Evolutionary conservation across 2,329 filamentous ascomycete genomes (phyloP), one percentile per base, ranked within the genome.

Genomic region (Hymenoscyphus linearis): DNA sequence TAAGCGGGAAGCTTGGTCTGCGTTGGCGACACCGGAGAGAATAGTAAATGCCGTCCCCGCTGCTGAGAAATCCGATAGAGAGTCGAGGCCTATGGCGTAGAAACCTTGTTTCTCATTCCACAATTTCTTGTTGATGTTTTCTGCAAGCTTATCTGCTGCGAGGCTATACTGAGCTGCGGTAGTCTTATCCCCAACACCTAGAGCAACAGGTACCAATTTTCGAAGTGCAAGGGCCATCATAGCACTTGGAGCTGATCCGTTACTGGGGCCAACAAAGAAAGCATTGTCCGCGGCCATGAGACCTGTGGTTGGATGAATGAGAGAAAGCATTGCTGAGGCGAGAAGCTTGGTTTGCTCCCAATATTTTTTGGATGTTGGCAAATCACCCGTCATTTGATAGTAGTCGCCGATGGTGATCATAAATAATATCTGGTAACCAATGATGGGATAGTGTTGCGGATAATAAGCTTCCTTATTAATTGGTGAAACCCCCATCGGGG

Each of bases 11-110:
- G 70, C 68, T 67, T 74, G 72, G 0, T 70, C 68, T 1, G 44
- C 27, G 34, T 75, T 74, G 6, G 75, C 74, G 9, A 70, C 67
- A 7, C 72, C 74, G 3, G 74, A 68, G 1, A 71, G 65, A 10
- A 77, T 72, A 10, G 70, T 63, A 64, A 74, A 77, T 0, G 69
- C 71, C 25, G 73, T 70, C 10, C 67, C 71, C 3, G 69, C 71
- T 16, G 74, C 62, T 0, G 74, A 75, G 55, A 70, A 75, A 61
- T 77, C 71, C 1, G 70, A 70, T 1, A 73, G 64, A 1, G 70
- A 71, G 35, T 36, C 35, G 35, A 14, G 12, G 14, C 10, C 12
- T 5, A 36, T 9, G 2, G 35, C 12, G 62, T 75, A 77, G 4
- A 66, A 64, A 2, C 73, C 74, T 0, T 72, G 55, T 12, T 60